Evolutionary conservation across 371 early-diverging fungal species (phyloP).

Genomic region (Zychaea mexicana): DNA sequence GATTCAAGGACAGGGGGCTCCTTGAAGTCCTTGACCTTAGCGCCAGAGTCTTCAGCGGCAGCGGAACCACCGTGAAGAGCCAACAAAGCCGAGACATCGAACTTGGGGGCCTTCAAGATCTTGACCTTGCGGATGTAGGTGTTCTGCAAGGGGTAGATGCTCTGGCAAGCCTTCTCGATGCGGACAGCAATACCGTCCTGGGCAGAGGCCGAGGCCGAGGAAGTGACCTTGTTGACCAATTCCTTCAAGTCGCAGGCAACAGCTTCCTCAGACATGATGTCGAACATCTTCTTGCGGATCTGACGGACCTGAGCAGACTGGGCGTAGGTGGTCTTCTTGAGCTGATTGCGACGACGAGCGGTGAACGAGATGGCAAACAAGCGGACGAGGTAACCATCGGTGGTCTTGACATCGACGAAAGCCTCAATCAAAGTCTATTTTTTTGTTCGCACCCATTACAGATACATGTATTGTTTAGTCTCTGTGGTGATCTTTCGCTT

Average conservation of each 20-base stretch:
- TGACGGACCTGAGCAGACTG: constrained; percentile 96
- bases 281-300: constrained; percentile 99
- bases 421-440: constrained; percentile 95
- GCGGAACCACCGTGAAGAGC: constrained; percentile 92
- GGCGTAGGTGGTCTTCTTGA: constrained; percentile 99
- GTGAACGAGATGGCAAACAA: constrained; percentile 99
- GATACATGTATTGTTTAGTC: too few relatives aligned
- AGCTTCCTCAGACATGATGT: constrained; percentile 95
- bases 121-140: constrained; percentile 99
- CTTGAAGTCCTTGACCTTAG: constrained; percentile 81
- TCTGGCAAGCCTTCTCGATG: constrained; percentile 97
- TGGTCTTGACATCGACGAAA: constrained; percentile 98
- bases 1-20: constrained; percentile 80
- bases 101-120: constrained; percentile 98
- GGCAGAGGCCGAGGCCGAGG: constrained; percentile 52
- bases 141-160: constrained; percentile 99
- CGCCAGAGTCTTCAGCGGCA: constrained; percentile 82
- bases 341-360: constrained; percentile 93
- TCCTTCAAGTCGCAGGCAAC: constrained; percentile 93
- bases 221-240: constrained; percentile 95
- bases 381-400: constrained; percentile 99
- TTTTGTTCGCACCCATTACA: too few relatives aligned
- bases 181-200: constrained; percentile 90
- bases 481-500: too few relatives aligned
- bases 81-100: constrained; percentile 94